These are phyloP conservation scores for Anthostomella pinea DNA, from an alignment of 2,329 filamentous ascomycete species.

Conservation along the genomic window DNA sequence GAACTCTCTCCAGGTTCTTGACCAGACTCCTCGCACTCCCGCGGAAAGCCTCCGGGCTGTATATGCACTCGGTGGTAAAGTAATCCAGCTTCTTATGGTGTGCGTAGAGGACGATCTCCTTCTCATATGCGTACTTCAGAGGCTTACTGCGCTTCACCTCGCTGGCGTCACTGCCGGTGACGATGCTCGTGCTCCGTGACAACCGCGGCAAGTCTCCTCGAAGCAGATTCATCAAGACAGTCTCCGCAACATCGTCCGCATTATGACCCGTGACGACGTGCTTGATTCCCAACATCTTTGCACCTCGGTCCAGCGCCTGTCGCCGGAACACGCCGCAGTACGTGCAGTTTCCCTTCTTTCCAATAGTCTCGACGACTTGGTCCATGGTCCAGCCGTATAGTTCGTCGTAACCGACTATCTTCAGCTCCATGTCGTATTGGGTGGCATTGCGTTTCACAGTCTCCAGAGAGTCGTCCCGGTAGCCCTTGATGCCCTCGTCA, in stretches of 20 bases:
- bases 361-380: conserved; percentile 91
- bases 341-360: conserved; percentile 98
- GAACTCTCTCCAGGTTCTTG: conserved; percentile 90
- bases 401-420: conserved; percentile 89
- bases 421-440: conserved; percentile 88
- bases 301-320: conserved; percentile 89
- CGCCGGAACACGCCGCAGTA: conserved; percentile 96
- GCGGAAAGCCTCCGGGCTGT: conserved; percentile 94
- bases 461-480: conserved; percentile 91
- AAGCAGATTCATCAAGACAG: conserved; percentile 94
- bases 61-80: conserved; percentile 97
- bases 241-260: conserved; percentile 95
- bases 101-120: conserved; percentile 97
- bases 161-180: conserved; percentile 73
- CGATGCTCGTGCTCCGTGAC: conserved; percentile 83
- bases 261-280: conserved; percentile 98
- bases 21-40: conserved; percentile 89
- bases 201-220: conserved; percentile 85
- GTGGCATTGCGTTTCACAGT: conserved; percentile 91
- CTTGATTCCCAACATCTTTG: conserved; percentile 79
- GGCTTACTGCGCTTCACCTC: conserved; percentile 96
- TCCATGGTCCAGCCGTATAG: conserved; percentile 99
- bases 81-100: conserved; percentile 97
- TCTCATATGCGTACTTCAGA: conserved; percentile 97
- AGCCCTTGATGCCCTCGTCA: conserved; percentile 96